These are phyloP conservation scores for Chenopodium album DNA, from an alignment of 148 eudicot genomes.

Conservation along the genomic window DNA sequence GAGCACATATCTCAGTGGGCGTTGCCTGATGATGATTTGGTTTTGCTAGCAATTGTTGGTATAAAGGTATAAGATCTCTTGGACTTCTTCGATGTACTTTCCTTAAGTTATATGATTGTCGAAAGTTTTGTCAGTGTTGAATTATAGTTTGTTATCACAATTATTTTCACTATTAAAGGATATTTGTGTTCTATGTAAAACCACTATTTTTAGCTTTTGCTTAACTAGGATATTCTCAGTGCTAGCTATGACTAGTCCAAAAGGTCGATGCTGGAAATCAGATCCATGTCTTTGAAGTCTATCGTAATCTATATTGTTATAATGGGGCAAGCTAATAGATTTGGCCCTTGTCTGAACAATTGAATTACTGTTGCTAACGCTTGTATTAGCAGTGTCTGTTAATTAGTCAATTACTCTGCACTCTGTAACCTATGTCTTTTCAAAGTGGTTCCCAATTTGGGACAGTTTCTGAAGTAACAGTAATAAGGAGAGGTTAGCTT, in stretches of 20 bases:
- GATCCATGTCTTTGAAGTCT: neutral
- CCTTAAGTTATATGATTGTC: neutral
- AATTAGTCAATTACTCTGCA: neutral
- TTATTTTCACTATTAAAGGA: neutral
- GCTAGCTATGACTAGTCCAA: neutral
- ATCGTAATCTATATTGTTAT: neutral
- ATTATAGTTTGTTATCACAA: neutral
- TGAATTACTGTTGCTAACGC: neutral
- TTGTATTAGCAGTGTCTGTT: neutral
- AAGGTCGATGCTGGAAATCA: neutral
- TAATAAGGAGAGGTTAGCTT: neutral
- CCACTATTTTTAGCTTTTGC: neutral
- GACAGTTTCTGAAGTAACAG: neutral
- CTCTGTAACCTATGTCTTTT: neutral
- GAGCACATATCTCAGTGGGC: constrained; percentile 68
- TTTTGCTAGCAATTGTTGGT: constrained; percentile 82
- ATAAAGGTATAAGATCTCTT: constrained; percentile 55
- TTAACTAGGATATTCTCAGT: neutral
- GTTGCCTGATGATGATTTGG: constrained; percentile 71
- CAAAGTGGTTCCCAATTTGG: neutral
- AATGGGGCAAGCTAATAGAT: neutral
- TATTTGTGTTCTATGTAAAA: neutral
- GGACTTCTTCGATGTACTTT: neutral
- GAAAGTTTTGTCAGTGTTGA: neutral
- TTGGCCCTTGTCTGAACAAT: neutral